Conservation (phyloP, 208 protist species). For the Leishmania aethiopica region DNA sequence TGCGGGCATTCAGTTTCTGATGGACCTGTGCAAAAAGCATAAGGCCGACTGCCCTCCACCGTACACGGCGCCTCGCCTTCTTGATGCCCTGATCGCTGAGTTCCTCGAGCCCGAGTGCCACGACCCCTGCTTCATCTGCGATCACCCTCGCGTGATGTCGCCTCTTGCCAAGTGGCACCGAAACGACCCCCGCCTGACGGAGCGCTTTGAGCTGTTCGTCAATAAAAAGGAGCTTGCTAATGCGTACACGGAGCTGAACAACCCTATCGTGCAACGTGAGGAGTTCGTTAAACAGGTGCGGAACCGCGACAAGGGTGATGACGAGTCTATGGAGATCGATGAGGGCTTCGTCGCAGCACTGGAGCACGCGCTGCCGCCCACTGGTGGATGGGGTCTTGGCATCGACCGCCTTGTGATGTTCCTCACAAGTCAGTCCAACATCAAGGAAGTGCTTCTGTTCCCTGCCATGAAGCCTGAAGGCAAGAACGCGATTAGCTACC, state of each 20-base stretch:
- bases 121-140: conserved; percentile 99
- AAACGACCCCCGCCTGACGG: conserved; percentile 93
- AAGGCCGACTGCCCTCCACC: conserved; percentile 95
- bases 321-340: conserved; percentile 98
- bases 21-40: conserved; percentile 90
- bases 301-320: conserved; percentile 95
- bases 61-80: conserved; percentile 95
- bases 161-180: conserved; percentile 99
- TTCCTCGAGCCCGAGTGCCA: conserved; percentile 97
- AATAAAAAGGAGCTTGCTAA: conserved; percentile 98
- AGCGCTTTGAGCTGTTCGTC: conserved; percentile 99
- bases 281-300: conserved; percentile 98
- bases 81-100: conserved; percentile 98
- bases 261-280: conserved; percentile 98
- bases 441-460: conserved; percentile 97
- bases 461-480: conserved; percentile 93
- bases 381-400: conserved; percentile 99
- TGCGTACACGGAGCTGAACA: conserved; percentile 99
- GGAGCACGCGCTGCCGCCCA: conserved; percentile 99
- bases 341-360: conserved; percentile 97
- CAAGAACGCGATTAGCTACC: conserved; percentile 48
- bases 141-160: conserved; percentile 99
- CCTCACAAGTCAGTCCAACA: conserved; percentile 98
- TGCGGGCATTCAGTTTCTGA: conserved; percentile 86
- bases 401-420: conserved; percentile 99